Conservation (phyloP, 1,284 basidiomycete genomes). For the Fomitopsis schrenkii region DNA sequence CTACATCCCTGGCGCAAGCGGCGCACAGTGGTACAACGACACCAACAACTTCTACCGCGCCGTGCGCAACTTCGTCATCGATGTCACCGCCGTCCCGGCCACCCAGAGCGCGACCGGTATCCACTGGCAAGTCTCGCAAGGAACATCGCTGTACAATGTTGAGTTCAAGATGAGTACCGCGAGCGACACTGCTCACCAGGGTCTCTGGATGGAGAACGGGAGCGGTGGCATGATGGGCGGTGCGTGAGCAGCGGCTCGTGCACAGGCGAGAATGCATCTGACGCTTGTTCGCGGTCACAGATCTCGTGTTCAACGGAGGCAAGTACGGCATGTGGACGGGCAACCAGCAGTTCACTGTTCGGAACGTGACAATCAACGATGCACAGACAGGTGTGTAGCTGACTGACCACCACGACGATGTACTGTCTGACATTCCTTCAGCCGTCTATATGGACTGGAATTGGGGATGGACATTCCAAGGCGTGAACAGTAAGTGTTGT, state of each 20-base stretch:
- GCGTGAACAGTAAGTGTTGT: constrained; percentile 35
- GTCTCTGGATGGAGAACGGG: constrained; percentile 73
- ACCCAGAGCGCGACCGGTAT: constrained; percentile 52
- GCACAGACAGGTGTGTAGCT: constrained; percentile 28
- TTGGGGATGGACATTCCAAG: constrained; percentile 48
- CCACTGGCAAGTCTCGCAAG: constrained; percentile 78
- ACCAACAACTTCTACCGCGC: constrained; percentile 70
- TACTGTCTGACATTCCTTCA: background rate
- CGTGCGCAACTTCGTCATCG: constrained; percentile 59
- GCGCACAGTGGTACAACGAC: constrained; percentile 53
- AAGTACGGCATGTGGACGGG: constrained; percentile 41
- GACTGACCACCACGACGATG: background rate
- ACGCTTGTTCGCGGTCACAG: constrained; percentile 23
- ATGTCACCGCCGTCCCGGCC: constrained; percentile 45
- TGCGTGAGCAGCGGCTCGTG: constrained; percentile 15
- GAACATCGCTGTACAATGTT: constrained; percentile 63
- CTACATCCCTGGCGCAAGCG: constrained; percentile 42
- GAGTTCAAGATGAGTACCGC: constrained; percentile 59
- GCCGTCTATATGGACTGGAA: constrained; percentile 44
- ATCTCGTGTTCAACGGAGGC: constrained; percentile 61
- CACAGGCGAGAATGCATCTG: background rate
- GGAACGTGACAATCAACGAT: constrained; percentile 56
- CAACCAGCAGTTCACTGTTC: constrained; percentile 65
- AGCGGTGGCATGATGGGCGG: constrained; percentile 71
- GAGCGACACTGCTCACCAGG: constrained; percentile 52